phyloP scores from a whole-genome alignment of 1,284 basidiomycete species.

The Caloboletus inedulis region DNA sequence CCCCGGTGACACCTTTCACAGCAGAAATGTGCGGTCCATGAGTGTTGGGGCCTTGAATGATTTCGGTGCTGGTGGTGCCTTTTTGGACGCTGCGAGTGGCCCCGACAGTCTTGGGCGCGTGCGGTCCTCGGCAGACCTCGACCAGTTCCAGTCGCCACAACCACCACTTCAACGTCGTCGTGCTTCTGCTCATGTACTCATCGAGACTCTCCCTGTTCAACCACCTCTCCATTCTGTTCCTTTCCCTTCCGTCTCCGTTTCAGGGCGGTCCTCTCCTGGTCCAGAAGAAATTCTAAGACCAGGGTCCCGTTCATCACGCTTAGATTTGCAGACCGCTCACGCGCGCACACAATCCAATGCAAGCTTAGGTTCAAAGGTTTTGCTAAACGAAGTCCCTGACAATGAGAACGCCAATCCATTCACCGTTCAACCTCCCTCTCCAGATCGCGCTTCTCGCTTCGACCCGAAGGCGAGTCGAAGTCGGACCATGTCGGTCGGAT shows the following conservation, averaged over 20 bases:
- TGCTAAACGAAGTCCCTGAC: constrained; percentile 36
- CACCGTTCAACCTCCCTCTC: constrained; percentile 32
- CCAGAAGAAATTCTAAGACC: constrained; percentile 34
- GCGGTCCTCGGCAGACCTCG: constrained; percentile 52
- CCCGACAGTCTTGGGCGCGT: constrained; percentile 30
- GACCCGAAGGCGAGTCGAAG: constrained; percentile 38
- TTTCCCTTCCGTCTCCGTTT: constrained; percentile 56
- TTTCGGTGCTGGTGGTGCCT: constrained; percentile 46
- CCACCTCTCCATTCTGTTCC: constrained; percentile 54
- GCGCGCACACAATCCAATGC: constrained; percentile 46
- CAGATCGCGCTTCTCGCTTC: constrained; percentile 38
- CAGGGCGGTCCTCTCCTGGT: constrained; percentile 45
- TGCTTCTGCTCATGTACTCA: constrained; percentile 48
- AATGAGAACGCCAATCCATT: constrained; percentile 27
- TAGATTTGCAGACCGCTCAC: constrained; percentile 33
- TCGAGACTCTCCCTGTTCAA: constrained; percentile 42
- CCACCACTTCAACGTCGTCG: constrained; percentile 43
- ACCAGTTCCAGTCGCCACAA: constrained; percentile 40
- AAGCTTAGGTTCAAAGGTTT: constrained; percentile 45
- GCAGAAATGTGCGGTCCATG: constrained; percentile 51
- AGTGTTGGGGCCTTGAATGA: constrained; percentile 61
- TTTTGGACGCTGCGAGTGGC: constrained; percentile 38
- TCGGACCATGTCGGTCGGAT: constrained; percentile 40
- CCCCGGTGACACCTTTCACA: constrained; percentile 29
- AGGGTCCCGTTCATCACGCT: constrained; percentile 32